Evolutionary conservation across 1,139 yeast species (phyloP).

Genomic region (Taphrina communis): DNA sequence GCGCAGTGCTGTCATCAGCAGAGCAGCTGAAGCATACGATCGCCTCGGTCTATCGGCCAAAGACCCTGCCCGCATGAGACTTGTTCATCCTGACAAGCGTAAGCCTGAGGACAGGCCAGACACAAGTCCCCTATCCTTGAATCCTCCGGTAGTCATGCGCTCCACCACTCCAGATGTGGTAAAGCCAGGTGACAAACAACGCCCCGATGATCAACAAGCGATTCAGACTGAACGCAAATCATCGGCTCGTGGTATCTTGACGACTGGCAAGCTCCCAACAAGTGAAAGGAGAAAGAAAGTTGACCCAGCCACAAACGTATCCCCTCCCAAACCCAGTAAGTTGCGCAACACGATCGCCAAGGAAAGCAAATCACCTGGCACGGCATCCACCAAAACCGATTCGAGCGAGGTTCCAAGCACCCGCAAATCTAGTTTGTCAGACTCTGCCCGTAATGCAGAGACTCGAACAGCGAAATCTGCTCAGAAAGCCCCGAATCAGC

Average conservation of each 20-base stretch:
- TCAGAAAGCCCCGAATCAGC: not conserved
- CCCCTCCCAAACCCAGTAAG: constrained; percentile 12
- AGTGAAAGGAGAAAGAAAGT: constrained; percentile 13
- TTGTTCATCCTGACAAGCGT: constrained; percentile 38
- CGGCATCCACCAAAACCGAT: not conserved
- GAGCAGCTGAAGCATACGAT: constrained; percentile 50
- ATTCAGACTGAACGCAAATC: not conserved
- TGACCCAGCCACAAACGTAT: not conserved
- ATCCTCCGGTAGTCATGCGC: constrained; percentile 22
- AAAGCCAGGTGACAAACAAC: not conserved
- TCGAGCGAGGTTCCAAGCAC: not conserved
- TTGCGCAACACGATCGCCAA: constrained; percentile 3
- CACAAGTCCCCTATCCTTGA: constrained; percentile 27
- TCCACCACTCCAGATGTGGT: not conserved
- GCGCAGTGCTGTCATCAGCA: constrained; percentile 49
- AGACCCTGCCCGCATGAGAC: constrained; percentile 12
- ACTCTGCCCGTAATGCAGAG: not conserved
- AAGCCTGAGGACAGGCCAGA: constrained; percentile 21
- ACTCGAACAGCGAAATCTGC: not conserved
- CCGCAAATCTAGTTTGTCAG: not conserved
- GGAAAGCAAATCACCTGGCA: not conserved
- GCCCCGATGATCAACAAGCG: not conserved
- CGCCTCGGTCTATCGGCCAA: constrained; percentile 47
- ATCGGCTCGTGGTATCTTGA: constrained; percentile 24
- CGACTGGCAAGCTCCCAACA: constrained; percentile 6